Conservation (phyloP, 1,284 basidiomycete species). For the Ganoderma meredithae region DNA sequence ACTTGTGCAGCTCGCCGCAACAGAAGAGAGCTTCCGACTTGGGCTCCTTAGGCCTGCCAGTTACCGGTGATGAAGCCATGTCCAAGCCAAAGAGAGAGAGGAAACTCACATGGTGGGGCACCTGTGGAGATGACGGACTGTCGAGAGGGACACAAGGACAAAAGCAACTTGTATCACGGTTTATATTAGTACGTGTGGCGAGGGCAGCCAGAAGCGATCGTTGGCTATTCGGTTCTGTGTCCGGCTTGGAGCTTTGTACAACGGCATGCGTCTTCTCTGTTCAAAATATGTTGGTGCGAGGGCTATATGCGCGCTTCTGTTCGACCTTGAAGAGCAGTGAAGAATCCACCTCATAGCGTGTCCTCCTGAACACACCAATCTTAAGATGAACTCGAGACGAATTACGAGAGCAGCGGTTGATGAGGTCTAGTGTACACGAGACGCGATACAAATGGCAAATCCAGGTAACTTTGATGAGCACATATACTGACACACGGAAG, state of each 20-base stretch:
- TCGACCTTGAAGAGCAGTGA: background rate
- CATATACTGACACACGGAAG: conserved; percentile 7
- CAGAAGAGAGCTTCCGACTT: conserved; percentile 22
- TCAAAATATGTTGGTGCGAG: background rate
- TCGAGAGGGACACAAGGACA: background rate
- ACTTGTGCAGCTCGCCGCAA: conserved; percentile 27
- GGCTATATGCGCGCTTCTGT: background rate
- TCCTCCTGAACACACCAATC: background rate
- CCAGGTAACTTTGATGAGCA: background rate
- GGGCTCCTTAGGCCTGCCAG: conserved; percentile 27
- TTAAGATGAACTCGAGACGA: background rate
- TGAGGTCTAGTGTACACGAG: conserved; percentile 21
- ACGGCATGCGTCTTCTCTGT: background rate
- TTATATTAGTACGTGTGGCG: background rate
- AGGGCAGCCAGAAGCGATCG: background rate
- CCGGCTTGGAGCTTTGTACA: conserved; percentile 2
- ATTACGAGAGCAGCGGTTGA: conserved; percentile 7
- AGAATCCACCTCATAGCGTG: background rate
- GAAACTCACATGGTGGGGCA: background rate
- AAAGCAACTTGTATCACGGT: background rate
- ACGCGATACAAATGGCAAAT: conserved; percentile 12
- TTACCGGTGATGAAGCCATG: background rate
- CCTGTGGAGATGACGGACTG: background rate
- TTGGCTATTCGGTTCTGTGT: conserved; percentile 2
- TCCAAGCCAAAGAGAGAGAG: background rate